These are phyloP conservation scores for Xylariales sp. DNA, from an alignment of 2,329 filamentous ascomycete genomes.

Conservation along the genomic window DNA sequence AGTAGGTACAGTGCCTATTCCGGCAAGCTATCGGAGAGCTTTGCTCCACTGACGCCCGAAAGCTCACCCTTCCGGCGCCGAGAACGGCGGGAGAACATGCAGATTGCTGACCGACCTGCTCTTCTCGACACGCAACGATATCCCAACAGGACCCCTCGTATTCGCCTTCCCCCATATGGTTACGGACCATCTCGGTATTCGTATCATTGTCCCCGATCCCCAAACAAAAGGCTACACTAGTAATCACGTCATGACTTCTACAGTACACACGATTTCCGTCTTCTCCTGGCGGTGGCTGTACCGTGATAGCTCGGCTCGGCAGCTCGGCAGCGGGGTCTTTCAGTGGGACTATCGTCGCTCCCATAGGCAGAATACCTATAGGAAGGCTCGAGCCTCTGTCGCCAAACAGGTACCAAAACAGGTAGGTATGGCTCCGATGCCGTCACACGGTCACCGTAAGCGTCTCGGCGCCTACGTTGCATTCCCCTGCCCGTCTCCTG, in stretches of 20 bases:
- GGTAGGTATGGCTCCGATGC: background rate
- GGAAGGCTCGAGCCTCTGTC: slow-evolving; percentile 3
- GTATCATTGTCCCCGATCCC: background rate
- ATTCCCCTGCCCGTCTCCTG: background rate
- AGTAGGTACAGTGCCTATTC: slow-evolving; percentile 3
- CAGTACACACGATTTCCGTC: background rate
- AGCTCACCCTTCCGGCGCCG: slow-evolving; percentile 27
- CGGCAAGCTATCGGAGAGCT: slow-evolving; percentile 29
- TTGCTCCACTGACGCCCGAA: slow-evolving; percentile 32
- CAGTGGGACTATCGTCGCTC: slow-evolving; percentile 12
- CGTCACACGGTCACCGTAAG: slow-evolving; percentile 11
- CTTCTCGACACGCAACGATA: background rate
- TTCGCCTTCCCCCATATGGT: no score
- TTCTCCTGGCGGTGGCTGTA: slow-evolving; percentile 24
- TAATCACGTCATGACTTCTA: background rate
- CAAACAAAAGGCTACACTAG: background rate
- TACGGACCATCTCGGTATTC: background rate
- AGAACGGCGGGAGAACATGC: slow-evolving; percentile 20
- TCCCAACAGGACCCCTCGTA: background rate
- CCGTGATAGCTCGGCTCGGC: slow-evolving; percentile 31
- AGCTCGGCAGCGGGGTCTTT: slow-evolving; percentile 32
- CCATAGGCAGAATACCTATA: slow-evolving; percentile 1
- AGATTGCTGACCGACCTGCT: slow-evolving; percentile 20
- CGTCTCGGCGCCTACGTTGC: slow-evolving; percentile 23
- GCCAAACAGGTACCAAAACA: slow-evolving; percentile 1